These are phyloP conservation scores for Nicotiana tomentosiformis DNA, from an alignment of 257 asterid genomes.

Conservation along the genomic window DNA sequence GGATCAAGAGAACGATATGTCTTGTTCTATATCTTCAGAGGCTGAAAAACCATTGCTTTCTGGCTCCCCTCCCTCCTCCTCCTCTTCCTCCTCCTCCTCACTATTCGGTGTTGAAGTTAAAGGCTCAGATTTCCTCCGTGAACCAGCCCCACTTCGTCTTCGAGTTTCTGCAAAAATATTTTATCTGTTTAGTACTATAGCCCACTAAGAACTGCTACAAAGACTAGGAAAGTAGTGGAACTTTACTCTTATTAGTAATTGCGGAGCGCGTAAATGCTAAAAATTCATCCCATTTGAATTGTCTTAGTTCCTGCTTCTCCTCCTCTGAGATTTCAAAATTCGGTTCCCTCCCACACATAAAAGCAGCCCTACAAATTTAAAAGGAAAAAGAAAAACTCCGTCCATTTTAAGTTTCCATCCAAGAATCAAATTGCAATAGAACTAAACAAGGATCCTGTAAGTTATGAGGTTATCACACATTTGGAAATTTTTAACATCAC, in stretches of 20 bases:
- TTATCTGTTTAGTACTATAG: neutral
- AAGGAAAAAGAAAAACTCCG: neutral
- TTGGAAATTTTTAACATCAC: neutral
- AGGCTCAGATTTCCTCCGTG: slow-evolving; percentile 32
- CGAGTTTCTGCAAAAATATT: slow-evolving; percentile 42
- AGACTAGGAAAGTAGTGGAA: neutral
- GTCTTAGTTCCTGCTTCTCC: slow-evolving; percentile 70
- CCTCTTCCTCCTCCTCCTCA: slow-evolving; percentile 53
- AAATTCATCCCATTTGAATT: slow-evolving; percentile 77
- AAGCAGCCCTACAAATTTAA: slow-evolving; percentile 70
- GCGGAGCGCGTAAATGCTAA: slow-evolving; percentile 76
- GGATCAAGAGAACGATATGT: slow-evolving; percentile 30
- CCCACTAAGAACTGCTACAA: neutral
- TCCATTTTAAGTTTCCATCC: neutral
- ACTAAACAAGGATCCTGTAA: neutral
- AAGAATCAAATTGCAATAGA: neutral
- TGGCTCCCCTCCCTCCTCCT: slow-evolving; percentile 27
- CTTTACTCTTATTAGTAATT: slow-evolving; percentile 67
- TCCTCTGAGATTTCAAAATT: slow-evolving; percentile 79
- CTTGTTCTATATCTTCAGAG: slow-evolving; percentile 49
- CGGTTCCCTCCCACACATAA: slow-evolving; percentile 98
- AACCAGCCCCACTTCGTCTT: slow-evolving; percentile 37
- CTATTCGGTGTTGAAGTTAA: slow-evolving; percentile 12
- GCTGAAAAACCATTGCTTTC: slow-evolving; percentile 35
- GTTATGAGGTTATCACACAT: neutral